Evolutionary conservation across 306 rosid species (phyloP), one percentile per base, ranked within the genome.

Genomic region (Rubus parviflorus): DNA sequence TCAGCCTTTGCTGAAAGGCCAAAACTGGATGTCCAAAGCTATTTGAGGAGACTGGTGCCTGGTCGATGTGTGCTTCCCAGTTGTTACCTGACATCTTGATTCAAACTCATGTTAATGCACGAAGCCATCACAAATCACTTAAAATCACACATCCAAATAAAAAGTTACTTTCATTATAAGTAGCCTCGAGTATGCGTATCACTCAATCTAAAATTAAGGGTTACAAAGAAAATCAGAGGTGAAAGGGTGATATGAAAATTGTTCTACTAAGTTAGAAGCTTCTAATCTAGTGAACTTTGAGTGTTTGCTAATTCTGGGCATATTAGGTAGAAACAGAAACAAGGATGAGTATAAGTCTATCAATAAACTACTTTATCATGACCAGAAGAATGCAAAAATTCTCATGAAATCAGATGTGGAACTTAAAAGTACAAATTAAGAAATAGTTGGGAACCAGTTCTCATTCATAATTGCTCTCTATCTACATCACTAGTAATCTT

Each of bases 401-500:
- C 41, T 25, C 25, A 58, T 43, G 77, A 74, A 10, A 46, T 65
- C 68, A 45, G 43, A 23, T 2, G 20, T 8, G 19, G 56, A 1
- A 58, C 12, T 42, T 2, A 5, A 73, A 17, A 8, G 25, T 16
- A n/a, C 23, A 68, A 60, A 82, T 67, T 30, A 91, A 86, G 79
- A 83, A 73, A 64, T 71, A 72, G 69, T n/a, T 37, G 58, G 53
- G 76, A 83, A 70, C 80, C 86, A 75, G 45, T 84, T 75, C 62
- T 81, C 82, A 74, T 81, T 76, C 87, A 78, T 67, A 81, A 71
- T 64, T 80, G 81, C 76, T 82, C 76, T 74, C 68, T 83, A 87
- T 90, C 87, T 87, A 87, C 93, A 85, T 68, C 88, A 82, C 56
- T 45, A 76, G 70, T 82, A 79, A 77, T 74, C 75, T 75, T 85